Evolutionary conservation across 169 alveolate genomes (phyloP), one percentile per base, ranked within the genome.

Genomic region (Plasmodium coatneyi): DNA sequence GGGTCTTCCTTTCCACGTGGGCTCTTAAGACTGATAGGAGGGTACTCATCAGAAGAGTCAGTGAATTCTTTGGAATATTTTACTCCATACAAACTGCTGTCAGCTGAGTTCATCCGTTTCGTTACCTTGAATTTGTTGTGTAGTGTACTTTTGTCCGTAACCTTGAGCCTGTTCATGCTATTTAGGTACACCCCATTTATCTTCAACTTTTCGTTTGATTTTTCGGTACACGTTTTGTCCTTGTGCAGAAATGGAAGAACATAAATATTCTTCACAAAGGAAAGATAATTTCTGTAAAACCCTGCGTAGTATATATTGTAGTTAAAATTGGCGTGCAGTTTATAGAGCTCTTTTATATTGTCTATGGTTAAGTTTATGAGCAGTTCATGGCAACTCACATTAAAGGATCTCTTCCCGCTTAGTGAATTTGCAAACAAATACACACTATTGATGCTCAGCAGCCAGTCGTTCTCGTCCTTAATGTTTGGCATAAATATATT

Each of bases 401-500:
- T 86, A 52, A 22, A 86, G 16, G 84, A 32, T 19, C 41, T 86
- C 54, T 86, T 86, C 14, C 46, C 36, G 1, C 82, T 54, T 41
- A 49, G 28, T 1, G 52, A 49, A n/a, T 76, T 86, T 72, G 43
- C 80, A 52, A 32, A 19, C 14, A 86, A 25, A 54, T 74, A 52
- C 12, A 78, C 79, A 72, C 70, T 52, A 34, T 86, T 86, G 34
- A 86, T 86, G 70, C 80, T 86, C 7, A 86, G 36, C 25, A 86
- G 43, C 78, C 93, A 86, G 22, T 86, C 86, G 16, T 86, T 74
- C 34, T 86, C 93, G 5, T 86, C 93, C 79, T 76, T 86, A 72
- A 86, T 86, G 66, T 86, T 86, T 22, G 93, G 93, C 84, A 76
- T 86, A 76, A 86, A 74, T 74, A 86, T 86, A 36, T 72, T 86